These are phyloP conservation scores for Kazachstania psychrophila DNA, from an alignment of 805 yeast genomes.

Conservation along the genomic window DNA sequence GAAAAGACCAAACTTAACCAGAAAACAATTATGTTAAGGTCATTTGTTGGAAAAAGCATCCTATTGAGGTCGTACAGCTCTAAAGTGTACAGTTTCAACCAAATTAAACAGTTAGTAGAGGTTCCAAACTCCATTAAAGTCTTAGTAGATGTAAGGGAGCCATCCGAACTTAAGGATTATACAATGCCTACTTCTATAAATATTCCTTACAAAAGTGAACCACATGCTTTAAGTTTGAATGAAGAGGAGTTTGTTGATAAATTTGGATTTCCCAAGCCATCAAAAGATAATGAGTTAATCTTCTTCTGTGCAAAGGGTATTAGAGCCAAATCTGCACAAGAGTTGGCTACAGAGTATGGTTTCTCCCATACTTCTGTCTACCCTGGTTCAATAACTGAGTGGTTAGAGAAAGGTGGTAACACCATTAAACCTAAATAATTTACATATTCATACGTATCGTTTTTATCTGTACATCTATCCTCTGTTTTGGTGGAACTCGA, in stretches of 20 bases:
- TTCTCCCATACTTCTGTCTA: constrained; percentile 78
- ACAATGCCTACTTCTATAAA: constrained; percentile 79
- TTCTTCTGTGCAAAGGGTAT: constrained; percentile 93
- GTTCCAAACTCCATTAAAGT: constrained; percentile 43
- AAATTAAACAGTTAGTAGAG: constrained; percentile 38
- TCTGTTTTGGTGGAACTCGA: constrained; percentile 32
- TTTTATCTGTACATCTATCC: constrained; percentile 1
- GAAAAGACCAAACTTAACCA: background rate
- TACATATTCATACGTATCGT: constrained; percentile 1
- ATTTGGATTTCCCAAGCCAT: constrained; percentile 79
- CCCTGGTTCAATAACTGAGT: constrained; percentile 79
- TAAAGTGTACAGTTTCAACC: constrained; percentile 41
- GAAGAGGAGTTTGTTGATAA: constrained; percentile 71
- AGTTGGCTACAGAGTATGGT: constrained; percentile 83
- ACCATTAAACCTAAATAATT: constrained; percentile 9
- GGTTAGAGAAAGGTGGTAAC: constrained; percentile 39
- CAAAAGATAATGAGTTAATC: constrained; percentile 57
- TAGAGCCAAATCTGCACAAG: constrained; percentile 84
- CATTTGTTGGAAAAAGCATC: background rate
- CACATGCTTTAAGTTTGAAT: constrained; percentile 79
- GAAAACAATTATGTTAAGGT: background rate
- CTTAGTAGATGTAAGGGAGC: constrained; percentile 88
- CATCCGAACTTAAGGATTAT: constrained; percentile 63
- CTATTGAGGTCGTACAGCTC: constrained; percentile 25
- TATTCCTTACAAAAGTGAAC: constrained; percentile 81